Conservation (phyloP, 225 moss, liverwort and hornwort species). For the Neckera pumila region DNA sequence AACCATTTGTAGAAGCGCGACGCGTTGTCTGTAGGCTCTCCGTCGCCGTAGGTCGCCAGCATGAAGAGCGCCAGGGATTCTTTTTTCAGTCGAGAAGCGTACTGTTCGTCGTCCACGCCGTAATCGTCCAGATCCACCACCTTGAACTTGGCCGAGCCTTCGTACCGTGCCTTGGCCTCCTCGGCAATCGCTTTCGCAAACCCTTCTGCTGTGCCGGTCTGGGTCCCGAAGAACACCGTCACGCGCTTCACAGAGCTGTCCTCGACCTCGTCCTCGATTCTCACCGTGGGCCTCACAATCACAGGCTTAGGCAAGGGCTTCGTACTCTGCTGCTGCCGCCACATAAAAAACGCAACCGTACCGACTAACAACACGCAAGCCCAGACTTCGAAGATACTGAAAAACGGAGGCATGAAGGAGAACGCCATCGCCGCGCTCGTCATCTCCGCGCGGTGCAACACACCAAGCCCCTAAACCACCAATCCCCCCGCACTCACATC, state of each 20-base stretch:
- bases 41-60: constrained; percentile 93
- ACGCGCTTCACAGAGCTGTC: constrained; percentile 49
- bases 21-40: constrained; percentile 99
- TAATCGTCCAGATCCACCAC: constrained; percentile 93
- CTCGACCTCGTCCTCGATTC: neutral
- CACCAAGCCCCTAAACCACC: neutral
- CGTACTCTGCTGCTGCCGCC: constrained; percentile 22
- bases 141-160: constrained; percentile 53
- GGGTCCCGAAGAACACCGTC: constrained; percentile 82
- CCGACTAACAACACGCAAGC: constrained; percentile 23
- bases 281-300: neutral
- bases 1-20: constrained; percentile 97
- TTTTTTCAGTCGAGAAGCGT: constrained; percentile 51
- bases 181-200: constrained; percentile 92
- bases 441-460: neutral
- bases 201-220: constrained; percentile 97
- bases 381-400: constrained; percentile 37
- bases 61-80: constrained; percentile 63
- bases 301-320: constrained; percentile 1
- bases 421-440: constrained; percentile 10
- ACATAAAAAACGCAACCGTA: constrained; percentile 31
- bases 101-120: constrained; percentile 66
- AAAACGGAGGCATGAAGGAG: constrained; percentile 38
- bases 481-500: neutral
- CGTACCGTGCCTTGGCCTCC: constrained; percentile 77